Conservation (phyloP, 257 asterid genomes). For the Asclepias syriaca region DNA sequence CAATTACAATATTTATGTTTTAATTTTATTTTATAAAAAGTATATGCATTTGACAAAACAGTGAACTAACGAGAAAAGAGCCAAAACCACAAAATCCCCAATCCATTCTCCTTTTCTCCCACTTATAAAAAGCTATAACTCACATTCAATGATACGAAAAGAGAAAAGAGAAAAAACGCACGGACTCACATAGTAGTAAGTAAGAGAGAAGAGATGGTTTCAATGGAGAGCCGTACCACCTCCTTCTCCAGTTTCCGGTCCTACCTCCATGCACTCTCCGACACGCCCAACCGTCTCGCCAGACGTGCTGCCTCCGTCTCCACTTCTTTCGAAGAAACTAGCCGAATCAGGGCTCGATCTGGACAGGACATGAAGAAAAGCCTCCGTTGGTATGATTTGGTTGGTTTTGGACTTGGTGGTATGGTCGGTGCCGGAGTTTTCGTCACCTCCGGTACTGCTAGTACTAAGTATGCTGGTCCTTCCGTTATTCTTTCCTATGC, state of each 20-base stretch:
- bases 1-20: too few species aligned
- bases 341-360: conserved; percentile 47
- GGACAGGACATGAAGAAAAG: conserved; percentile 59
- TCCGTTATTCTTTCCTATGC: conserved; percentile 79
- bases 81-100: background rate
- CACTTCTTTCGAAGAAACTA: conserved; percentile 53
- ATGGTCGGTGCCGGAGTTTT: conserved; percentile 99
- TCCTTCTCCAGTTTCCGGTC: conserved; percentile 61
- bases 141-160: background rate
- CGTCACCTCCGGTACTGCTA: conserved; percentile 79
- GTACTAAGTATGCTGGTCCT: conserved; percentile 68
- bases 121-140: background rate
- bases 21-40: too few species aligned
- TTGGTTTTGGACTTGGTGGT: conserved; percentile 84
- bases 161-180: background rate
- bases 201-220: conserved; percentile 7
- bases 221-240: conserved; percentile 24
- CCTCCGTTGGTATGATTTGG: conserved; percentile 78
- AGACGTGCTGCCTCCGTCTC: conserved; percentile 71
- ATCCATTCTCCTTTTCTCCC: background rate
- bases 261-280: conserved; percentile 72
- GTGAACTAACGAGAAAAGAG: too few species aligned
- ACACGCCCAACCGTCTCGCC: conserved; percentile 62
- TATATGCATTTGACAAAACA: background rate
- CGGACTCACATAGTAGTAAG: background rate